Conservation (phyloP, 129 eudicot genomes). For the Erigeron canadensis region DNA sequence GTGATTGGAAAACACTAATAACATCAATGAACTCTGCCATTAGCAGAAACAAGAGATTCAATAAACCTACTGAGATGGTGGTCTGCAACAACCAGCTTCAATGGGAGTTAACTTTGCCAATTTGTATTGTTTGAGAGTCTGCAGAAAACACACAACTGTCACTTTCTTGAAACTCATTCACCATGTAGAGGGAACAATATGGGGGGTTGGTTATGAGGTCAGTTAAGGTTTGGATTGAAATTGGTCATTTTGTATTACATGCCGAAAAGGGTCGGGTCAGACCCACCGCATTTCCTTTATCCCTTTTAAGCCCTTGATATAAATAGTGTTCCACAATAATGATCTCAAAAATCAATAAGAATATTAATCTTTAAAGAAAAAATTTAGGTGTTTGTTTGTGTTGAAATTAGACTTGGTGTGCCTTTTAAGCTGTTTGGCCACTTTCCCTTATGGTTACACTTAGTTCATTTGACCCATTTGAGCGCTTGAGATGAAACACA, state of each 20-base stretch:
- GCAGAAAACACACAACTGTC: conserved; percentile 27
- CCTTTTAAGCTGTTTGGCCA: background rate
- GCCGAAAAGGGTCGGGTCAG: background rate
- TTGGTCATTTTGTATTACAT: background rate
- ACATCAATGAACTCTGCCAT: background rate
- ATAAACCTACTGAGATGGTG: conserved; percentile 80
- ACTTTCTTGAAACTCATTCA: background rate
- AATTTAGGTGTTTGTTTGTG: background rate
- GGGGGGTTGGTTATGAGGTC: background rate
- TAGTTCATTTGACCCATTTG: background rate
- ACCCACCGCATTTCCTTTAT: background rate
- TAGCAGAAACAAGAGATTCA: background rate
- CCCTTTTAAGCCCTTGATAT: background rate
- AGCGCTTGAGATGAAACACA: background rate
- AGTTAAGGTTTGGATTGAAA: background rate
- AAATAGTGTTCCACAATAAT: background rate
- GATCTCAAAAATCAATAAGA: background rate
- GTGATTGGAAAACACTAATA: too few relatives aligned
- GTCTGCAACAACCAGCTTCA: conserved; percentile 95
- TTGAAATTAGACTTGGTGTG: background rate
- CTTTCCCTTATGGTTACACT: background rate
- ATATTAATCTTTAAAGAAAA: background rate
- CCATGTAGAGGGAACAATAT: background rate
- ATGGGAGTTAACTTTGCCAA: conserved; percentile 73
- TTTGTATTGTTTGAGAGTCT: conserved; percentile 68